phyloP scores from a whole-genome alignment of 345 rosid genomes.

The Aegle marmelos region DNA sequence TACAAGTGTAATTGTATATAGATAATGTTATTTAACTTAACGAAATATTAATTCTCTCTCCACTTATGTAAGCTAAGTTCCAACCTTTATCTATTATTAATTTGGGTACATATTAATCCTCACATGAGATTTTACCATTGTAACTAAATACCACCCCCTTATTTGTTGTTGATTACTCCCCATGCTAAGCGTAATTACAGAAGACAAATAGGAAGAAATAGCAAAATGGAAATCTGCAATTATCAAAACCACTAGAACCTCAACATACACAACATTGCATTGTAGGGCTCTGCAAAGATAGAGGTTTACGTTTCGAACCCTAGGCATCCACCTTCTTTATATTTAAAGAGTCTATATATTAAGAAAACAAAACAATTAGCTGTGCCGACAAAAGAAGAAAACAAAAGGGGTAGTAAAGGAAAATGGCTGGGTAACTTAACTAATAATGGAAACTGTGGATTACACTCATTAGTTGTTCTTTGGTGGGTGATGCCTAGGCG shows the following conservation, averaged over 20 bases:
- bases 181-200: neutral
- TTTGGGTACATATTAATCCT: too few species aligned
- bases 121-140: too few species aligned
- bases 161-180: too few species aligned
- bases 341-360: neutral
- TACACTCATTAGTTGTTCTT: slow-evolving; percentile 51
- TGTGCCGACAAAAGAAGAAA: neutral
- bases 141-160: too few species aligned
- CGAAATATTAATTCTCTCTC: too few species aligned
- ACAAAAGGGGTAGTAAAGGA: neutral
- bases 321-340: too few species aligned
- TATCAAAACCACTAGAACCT: neutral
- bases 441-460: neutral
- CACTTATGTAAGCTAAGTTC: too few species aligned
- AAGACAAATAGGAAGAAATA: too few species aligned
- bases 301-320: neutral
- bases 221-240: too few species aligned
- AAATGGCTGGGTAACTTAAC: neutral
- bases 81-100: too few species aligned
- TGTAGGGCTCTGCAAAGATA: neutral
- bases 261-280: neutral
- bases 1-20: too few species aligned
- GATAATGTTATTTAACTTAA: too few species aligned
- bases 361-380: neutral
- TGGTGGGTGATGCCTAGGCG: slow-evolving; percentile 80